Evolutionary conservation across 495 filamentous ascomycete species (phyloP), one percentile per base, ranked within the genome.

Genomic region (Xylaria scruposa): DNA sequence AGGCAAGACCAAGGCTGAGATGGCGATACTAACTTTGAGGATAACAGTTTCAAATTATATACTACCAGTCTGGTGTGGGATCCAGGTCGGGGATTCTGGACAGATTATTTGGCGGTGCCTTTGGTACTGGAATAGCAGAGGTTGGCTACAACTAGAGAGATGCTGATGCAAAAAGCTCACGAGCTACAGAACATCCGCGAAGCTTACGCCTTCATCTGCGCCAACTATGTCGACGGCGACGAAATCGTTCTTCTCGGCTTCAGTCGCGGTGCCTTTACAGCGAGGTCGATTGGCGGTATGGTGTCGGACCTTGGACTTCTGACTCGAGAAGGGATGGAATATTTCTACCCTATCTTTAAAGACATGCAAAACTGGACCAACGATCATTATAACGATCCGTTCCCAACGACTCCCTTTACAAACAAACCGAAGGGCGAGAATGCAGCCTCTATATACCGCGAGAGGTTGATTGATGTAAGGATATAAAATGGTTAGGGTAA

Each of bases 221-320:
- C 88, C 54, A 94, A 94, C 81, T 92, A 89, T 72, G 79, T 85
- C 38, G 85, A 87, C 26, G 87, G 89, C 13, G 91, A 93, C 74
- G 90, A 93, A 72, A 92, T 93, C 54, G 83, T 92, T 66, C 83
- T 94, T 31, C 71, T 92, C 31, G 91, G 91, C 10, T 94, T 93
- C 80, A 92, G 90, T 33, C 85, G 91, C 3, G 91, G 91, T 10
- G 91, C 91, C n/a, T 94, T 90, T 74, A 93, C 91, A 0, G 90
- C 90, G 1, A 84, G 91, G 66, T 87, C 85, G 42, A 88, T 93
- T 56, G 87, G 88, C 44, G 88, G 88, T 10, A 80, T 93, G 78
- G 88, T 93, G 59, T 83, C 80, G 5, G 82, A 87, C 54, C 78
- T 93, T 2, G 91, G 91, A 0, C 78, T 93, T 8, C 82, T 93